Conservation (phyloP, 306 rosid genomes). For the Argentina anserina region DNA sequence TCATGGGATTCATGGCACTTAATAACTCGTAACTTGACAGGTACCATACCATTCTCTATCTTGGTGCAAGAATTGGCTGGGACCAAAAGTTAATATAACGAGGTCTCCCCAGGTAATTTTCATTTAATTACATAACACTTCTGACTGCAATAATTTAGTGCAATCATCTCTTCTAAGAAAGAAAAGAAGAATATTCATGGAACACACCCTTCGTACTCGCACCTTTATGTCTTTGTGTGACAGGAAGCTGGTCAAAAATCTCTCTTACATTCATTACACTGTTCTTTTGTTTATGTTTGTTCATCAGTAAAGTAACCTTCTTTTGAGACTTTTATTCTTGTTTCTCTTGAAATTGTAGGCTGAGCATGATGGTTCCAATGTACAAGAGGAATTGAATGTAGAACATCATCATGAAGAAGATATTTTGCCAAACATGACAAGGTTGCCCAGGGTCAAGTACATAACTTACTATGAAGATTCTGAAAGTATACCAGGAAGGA, state of each 20-base stretch:
- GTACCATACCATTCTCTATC: conserved; percentile 94
- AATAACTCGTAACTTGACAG: conserved; percentile 38
- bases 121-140: background rate
- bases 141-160: background rate
- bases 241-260: background rate
- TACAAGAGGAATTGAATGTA: conserved; percentile 73
- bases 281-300: background rate
- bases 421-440: conserved; percentile 76
- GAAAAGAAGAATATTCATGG: background rate
- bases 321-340: conserved; percentile 11
- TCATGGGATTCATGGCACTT: conserved; percentile 13
- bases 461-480: conserved; percentile 92
- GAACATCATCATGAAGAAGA: conserved; percentile 67
- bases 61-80: conserved; percentile 96
- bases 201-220: background rate
- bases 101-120: conserved; percentile 87
- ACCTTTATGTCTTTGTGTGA: background rate
- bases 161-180: background rate
- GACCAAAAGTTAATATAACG: conserved; percentile 90
- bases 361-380: conserved; percentile 93
- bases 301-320: background rate
- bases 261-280: background rate
- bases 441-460: conserved; percentile 67
- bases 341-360: conserved; percentile 44
- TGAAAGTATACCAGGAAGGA: conserved; percentile 80